Base-by-base conservation (phyloP, 805 yeast genomes). In the Ogataea pilisensis region DNA sequence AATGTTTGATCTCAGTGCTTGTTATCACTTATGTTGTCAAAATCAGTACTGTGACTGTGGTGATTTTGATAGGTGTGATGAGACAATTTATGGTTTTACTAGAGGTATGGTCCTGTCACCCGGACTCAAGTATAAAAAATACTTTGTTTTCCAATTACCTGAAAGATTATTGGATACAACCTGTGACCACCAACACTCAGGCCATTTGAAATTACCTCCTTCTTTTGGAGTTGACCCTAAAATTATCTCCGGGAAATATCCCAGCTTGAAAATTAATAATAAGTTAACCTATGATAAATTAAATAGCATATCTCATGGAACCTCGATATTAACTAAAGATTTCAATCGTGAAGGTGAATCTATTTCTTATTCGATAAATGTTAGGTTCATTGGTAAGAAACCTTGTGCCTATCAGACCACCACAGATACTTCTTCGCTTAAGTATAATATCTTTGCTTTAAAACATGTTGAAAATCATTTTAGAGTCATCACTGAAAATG, bases 141-240 rank as follows among this genome's bases (percentile, higher is more conserved):
- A 67, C 43, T 77, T 80, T 52, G 68, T 73, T 20, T 80, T 80
- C 53, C 73, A 67, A 50, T 66, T 80, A 35, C 86, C 86, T 0
- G 53, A 61, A 14, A 66, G 64, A 42, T 58, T 78, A 31, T 55
- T 80, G 12, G 85, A 80, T 47, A 69, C 66, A 14, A 57, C 70
- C 2, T 80, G 85, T 49, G 61, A 67, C 5, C 73, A 75, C 42
- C 65, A 61, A 41, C 47, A 55, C 20, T 53, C 55, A 12, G 46
- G 58, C 3, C 74, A 69, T 45, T 51, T 44, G 58, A 47, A 48
- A 31, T 45, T 65, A 27, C 75, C 75, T 0, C 73, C 75, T 9
- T 55, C 71, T 25, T 58, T 66, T 42, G 75, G 75, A 22, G 44
- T 64, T 8, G 65, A 66, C 45, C 49, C 45, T 24, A 43, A 53